Evolutionary conservation across 139 green algal genomes (phyloP).

Genomic region (Chlorella sp.): DNA sequence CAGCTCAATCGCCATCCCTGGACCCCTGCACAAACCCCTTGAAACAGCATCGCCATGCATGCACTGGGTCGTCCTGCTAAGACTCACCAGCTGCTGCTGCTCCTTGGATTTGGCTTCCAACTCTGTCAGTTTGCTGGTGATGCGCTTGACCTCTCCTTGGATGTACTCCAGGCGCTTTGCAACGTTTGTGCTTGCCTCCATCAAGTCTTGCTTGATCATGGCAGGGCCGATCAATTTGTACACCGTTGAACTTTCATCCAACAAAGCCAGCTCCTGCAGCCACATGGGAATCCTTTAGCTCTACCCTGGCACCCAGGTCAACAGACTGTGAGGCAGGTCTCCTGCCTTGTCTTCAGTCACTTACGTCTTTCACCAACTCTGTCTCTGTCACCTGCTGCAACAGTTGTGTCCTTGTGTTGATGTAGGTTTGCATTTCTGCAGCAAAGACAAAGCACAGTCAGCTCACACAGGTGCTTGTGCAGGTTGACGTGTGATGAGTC

Average conservation of each 20-base stretch:
- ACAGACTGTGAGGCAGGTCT: not conserved
- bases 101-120: slow-evolving; percentile 42
- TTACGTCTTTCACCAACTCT: not conserved
- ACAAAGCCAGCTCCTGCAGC: slow-evolving; percentile 66
- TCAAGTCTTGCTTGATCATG: slow-evolving; percentile 77
- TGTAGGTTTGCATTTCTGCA: too few species aligned
- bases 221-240: slow-evolving; percentile 88
- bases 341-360: not conserved
- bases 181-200: slow-evolving; percentile 85
- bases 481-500: too few species aligned
- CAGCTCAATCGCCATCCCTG: too few species aligned
- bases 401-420: too few species aligned
- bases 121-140: slow-evolving; percentile 37
- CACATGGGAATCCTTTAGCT: not conserved
- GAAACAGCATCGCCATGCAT: too few species aligned
- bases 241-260: slow-evolving; percentile 71
- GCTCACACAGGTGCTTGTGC: too few species aligned
- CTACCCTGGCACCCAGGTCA: not conserved
- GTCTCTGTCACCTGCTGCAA: not conserved
- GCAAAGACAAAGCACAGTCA: too few species aligned
- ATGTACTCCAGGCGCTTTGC: slow-evolving; percentile 87
- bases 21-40: too few species aligned
- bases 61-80: too few species aligned
- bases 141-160: slow-evolving; percentile 38
- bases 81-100: slow-evolving; percentile 38